Evolutionary conservation across 192 early-diverging fungal species (phyloP), one percentile per base, ranked within the genome.

Genomic region (Pilobolus umbonatus): DNA sequence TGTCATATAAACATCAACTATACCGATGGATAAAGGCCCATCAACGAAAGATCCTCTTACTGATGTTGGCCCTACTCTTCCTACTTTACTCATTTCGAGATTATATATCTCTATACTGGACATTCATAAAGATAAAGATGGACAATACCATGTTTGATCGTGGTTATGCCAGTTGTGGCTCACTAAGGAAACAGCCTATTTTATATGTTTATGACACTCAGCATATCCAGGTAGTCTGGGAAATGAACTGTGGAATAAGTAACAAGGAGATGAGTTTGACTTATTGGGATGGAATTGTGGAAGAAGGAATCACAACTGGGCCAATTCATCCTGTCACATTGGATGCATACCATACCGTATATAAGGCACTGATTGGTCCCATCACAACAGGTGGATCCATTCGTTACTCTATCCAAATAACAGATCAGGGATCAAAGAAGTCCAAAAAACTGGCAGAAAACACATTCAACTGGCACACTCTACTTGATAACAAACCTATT

Each of bases 151-250:
- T 76, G 34, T 78, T 75, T 52, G 74, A 82, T 42, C 39, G 55
- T 49, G 78, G 77, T 7, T 61, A 57, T 24, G 58, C 78, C 10
- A 54, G 62, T n/a, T 82, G 80, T 46, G 60, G 64, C 25, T 68
- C 75, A 17, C 62, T 80, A 39, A 66, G 80, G 28, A 82, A 82
- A 42, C 64, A 80, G 11, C 80, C 80, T 3, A 69, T 78, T 36
- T 50, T 82, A 8, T 80, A 68, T 67, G 74, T 82, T 5, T 65
- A 73, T 25, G 80, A 76, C 40, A 73, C 55, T 1, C 60, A 67
- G 2, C 65, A 77, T 17, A 57, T 80, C 5, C 59, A 78, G 35
- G 76, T 76, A 3, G 73, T 82, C 7, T 82, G 80, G 80, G 80
- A 82, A 19, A 57, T 73, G 26, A 82, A 82, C 50, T 82, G 80